Evolutionary conservation across 2,329 filamentous ascomycete species (phyloP), one percentile per base, ranked within the genome.

Genomic region (Aspergillus unguis): DNA sequence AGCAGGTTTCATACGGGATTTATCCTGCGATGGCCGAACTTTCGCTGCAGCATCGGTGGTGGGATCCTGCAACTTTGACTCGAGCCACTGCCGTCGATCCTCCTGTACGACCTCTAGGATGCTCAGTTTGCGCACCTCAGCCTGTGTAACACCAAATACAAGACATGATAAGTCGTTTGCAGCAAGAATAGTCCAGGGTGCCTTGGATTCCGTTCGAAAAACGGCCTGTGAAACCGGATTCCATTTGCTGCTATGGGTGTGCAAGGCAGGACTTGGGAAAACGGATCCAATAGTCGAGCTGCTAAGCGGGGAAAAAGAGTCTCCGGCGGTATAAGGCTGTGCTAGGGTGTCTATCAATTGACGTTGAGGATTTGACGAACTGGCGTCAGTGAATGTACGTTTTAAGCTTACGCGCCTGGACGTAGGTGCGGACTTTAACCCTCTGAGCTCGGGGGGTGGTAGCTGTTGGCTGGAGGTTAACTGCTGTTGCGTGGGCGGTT

Each of bases 111-210:
- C 90, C 68, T 97, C 92, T 53, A 99, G 74, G 52, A 99, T 97
- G 44, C 94, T 92, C 77, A 97, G 85, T 67, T 91, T 96, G 50
- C 91, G 85, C 26, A 99, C 89, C 71, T 99, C 94, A 4, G 90
- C 89, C 66, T 90, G 90, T n/a, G 92, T 96, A 7, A 99, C 90
- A n/a, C 94, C 94, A 74, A 97, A 99, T n/a, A 97, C 87, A 40
- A 99, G 79, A 71, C 94, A 99, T 17, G 94, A 94, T 44, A 99
- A 79, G 68, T 99, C 94, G 67, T 99, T 99, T 45, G 94, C 94
- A 3, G 94, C 90, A 48, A 96, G 82, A 54, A 99, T 96, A 1
- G 92, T 99, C 88, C 91, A 99, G 3, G 92, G 94, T 6, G 90
- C 83, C 58, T 87, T 85, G 10, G 88, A 82, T 71, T 95, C 90